Conservation (phyloP, 768 basidiomycete genomes). For the Leucocoprinus birnbaumii region DNA sequence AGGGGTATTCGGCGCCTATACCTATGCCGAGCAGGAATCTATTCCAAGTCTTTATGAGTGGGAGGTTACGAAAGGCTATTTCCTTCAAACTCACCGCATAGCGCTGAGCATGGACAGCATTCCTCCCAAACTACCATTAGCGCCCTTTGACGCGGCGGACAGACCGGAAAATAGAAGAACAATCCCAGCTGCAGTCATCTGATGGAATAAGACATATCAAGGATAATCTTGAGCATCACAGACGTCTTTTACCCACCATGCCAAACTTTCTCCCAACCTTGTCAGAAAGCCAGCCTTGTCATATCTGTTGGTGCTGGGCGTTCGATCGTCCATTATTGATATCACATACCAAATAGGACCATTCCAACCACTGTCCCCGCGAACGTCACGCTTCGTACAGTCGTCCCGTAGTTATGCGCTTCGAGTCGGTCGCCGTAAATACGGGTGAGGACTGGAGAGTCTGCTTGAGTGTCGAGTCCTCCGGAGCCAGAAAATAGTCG, state of each 20-base stretch:
- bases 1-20: slow-evolving; percentile 87
- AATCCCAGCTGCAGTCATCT: slow-evolving; percentile 83
- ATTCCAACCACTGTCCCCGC: slow-evolving; percentile 88
- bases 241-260: slow-evolving; percentile 50
- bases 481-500: not conserved
- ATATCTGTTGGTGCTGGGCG: not conserved
- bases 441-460: slow-evolving; percentile 65
- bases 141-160: slow-evolving; percentile 81
- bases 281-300: slow-evolving; percentile 68
- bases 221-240: not conserved
- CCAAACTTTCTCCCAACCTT: slow-evolving; percentile 85
- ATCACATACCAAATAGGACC: slow-evolving; percentile 59
- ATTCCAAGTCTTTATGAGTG: not conserved
- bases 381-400: slow-evolving; percentile 70
- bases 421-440: slow-evolving; percentile 63
- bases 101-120: slow-evolving; percentile 76
- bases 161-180: slow-evolving; percentile 82
- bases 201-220: not conserved
- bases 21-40: slow-evolving; percentile 90
- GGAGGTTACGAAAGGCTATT: not conserved
- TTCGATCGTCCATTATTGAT: not conserved
- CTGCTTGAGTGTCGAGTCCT: no score
- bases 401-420: slow-evolving; percentile 57
- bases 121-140: slow-evolving; percentile 65
- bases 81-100: slow-evolving; percentile 51